phyloP scores from a whole-genome alignment of 306 rosid species.

The Echinosophora koreensis region DNA sequence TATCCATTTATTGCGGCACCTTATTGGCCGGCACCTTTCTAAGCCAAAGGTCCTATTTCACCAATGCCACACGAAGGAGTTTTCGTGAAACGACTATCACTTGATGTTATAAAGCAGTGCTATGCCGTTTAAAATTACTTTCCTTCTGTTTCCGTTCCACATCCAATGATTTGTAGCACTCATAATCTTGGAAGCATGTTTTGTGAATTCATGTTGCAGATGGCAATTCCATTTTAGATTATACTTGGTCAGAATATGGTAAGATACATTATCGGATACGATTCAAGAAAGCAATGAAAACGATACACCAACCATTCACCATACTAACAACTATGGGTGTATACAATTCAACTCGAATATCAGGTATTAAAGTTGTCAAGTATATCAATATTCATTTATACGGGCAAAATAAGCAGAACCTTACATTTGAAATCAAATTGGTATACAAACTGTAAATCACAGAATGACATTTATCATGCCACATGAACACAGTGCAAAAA shows the following conservation, averaged over 20 bases:
- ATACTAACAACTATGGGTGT: not conserved
- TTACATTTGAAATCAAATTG: not conserved
- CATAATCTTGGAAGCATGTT: not conserved
- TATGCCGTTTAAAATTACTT: not conserved
- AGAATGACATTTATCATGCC: not conserved
- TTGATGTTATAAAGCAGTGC: no score
- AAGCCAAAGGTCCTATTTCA: not conserved
- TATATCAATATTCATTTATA: not conserved
- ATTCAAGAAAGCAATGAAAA: not conserved
- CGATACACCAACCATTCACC: not conserved
- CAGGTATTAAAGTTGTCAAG: not conserved
- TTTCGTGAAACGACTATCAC: no score
- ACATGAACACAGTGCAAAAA: slow-evolving; percentile 4
- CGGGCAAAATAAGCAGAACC: not conserved
- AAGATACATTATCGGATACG: not conserved
- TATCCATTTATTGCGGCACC: not conserved
- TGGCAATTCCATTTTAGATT: not conserved
- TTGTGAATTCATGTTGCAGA: no score
- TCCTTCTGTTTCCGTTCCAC: not conserved
- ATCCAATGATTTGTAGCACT: not conserved
- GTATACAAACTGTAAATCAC: not conserved
- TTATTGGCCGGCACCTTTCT: not conserved
- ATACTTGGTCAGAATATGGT: not conserved
- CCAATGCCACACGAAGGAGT: not conserved
- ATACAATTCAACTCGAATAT: not conserved